phyloP scores from a whole-genome alignment of 768 basidiomycete genomes.

The Strobilomyces confusus region DNA sequence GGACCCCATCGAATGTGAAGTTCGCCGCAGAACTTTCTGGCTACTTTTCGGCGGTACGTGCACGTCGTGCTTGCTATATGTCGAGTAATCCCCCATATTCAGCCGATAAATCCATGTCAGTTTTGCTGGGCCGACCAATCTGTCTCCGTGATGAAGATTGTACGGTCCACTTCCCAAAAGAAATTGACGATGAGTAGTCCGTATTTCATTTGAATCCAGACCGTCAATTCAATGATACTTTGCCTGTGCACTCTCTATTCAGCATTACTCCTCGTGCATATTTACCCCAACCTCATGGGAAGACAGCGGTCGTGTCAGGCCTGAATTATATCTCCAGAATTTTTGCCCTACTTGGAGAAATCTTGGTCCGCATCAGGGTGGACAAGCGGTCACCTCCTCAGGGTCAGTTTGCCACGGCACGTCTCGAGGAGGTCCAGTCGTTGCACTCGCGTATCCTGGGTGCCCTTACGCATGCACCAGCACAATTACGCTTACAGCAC shows the following conservation, averaged over 20 bases:
- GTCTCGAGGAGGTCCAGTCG: slow-evolving; percentile 80
- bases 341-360: slow-evolving; percentile 82
- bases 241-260: slow-evolving; percentile 11
- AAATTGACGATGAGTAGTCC: slow-evolving; percentile 87
- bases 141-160: slow-evolving; percentile 89
- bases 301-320: slow-evolving; percentile 80
- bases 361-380: slow-evolving; percentile 79
- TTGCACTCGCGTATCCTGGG: slow-evolving; percentile 73
- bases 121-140: slow-evolving; percentile 79
- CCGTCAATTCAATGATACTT: slow-evolving; percentile 23
- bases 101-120: slow-evolving; percentile 91
- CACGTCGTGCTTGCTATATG: not conserved
- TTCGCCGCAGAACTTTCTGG: slow-evolving; percentile 86
- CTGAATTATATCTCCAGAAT: slow-evolving; percentile 85
- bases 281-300: slow-evolving; percentile 82
- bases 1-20: slow-evolving; percentile 84
- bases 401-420: slow-evolving; percentile 80
- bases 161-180: slow-evolving; percentile 82
- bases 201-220: slow-evolving; percentile 34
- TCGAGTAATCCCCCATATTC: slow-evolving; percentile 3
- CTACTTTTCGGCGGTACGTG: slow-evolving; percentile 78
- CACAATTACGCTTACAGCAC: slow-evolving; percentile 67
- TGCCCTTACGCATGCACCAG: slow-evolving; percentile 73
- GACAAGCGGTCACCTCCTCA: slow-evolving; percentile 84
- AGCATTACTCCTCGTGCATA: slow-evolving; percentile 85